Percentiles rank a stretch among this genome's conserved stretches.
Conservation (phyloP, 164 flowering plant species). For the Stephania cephalantha region DNA sequence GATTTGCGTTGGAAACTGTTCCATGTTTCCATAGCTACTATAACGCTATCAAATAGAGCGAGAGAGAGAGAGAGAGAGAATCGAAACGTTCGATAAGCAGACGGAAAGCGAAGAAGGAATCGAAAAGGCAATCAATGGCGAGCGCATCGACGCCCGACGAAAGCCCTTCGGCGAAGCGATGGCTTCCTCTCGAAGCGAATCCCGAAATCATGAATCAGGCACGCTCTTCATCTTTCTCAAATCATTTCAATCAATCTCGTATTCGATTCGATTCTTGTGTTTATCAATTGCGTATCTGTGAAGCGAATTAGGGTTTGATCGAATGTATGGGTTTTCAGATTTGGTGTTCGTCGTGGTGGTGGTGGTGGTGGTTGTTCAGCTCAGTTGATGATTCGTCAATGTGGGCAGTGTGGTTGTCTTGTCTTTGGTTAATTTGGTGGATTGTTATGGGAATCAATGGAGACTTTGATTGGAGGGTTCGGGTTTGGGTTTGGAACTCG, state of each 20-base stretch:
- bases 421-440: too few species aligned
- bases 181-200: constrained; percentile 99
- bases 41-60: too few species aligned
- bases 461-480: too few species aligned
- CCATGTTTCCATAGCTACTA: not conserved
- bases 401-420: too few species aligned
- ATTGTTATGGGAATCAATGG: too few species aligned
- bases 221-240: not conserved
- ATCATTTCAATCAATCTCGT: not conserved
- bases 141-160: constrained; percentile 24
- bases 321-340: not conserved
- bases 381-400: too few species aligned
- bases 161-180: constrained; percentile 54
- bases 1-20: too few species aligned
- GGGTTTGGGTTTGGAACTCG: not conserved
- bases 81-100: not conserved
- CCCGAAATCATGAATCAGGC: constrained; percentile 99
- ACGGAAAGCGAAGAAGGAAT: not conserved
- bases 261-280: not conserved
- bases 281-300: not conserved
- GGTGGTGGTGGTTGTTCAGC: too few species aligned
- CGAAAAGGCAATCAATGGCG: constrained; percentile 10
- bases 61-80: too few species aligned
- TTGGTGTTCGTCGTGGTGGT: too few species aligned
- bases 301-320: not conserved